Base-by-base conservation (phyloP, 176 grass and related monocot species). In the Zea mays region DNA sequence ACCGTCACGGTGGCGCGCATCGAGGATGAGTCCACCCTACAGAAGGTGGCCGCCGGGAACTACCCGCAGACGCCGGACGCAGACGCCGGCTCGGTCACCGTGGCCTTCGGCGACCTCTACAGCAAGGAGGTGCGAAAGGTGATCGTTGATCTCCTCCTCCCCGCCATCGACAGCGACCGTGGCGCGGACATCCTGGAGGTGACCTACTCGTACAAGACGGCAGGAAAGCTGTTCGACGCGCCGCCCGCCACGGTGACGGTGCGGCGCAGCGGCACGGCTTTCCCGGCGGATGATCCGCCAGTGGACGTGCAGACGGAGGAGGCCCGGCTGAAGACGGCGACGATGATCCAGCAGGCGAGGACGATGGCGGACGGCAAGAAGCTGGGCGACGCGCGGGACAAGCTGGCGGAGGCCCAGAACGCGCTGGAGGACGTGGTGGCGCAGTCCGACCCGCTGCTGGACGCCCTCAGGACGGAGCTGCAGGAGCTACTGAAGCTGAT, bases 391-490 rank as follows among this genome's bases (percentile, higher is more conserved):
- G 79, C 68, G 11, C 56, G 43, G 34, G 71, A 72, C 68, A 81
- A 62, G 57, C 57, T 81, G 44, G 34, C 37, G 44, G 79, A 81
- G 41, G 79, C 68, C 3, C 79, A 72, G 79, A 81, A 81, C 79
- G 68, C 67, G 35, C 79, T 81, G 68, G 79, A 62, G 68, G 79
- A 81, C 57, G 37, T 81, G 50, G 17, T 11, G 3, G 63, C 67
- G 20, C 8, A 34, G 35, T 3, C 2, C 50, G 44, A 46, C 49
- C 49, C 70, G 8, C 1, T 83, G 62, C 63, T 83, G 40, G 33
- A 1, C 50, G 68, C 67, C 39, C 62, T 83, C 7, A 65, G 51
- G 1, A 34, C 21, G 1, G 81, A 83, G 63, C 63, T 83, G 40
- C 2, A 7, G 63, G 63, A 76, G 72, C 72, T 83, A 3, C 62